These are phyloP conservation scores for Vanrija sp. DNA, from an alignment of 1,284 basidiomycete species.

Conservation along the genomic window DNA sequence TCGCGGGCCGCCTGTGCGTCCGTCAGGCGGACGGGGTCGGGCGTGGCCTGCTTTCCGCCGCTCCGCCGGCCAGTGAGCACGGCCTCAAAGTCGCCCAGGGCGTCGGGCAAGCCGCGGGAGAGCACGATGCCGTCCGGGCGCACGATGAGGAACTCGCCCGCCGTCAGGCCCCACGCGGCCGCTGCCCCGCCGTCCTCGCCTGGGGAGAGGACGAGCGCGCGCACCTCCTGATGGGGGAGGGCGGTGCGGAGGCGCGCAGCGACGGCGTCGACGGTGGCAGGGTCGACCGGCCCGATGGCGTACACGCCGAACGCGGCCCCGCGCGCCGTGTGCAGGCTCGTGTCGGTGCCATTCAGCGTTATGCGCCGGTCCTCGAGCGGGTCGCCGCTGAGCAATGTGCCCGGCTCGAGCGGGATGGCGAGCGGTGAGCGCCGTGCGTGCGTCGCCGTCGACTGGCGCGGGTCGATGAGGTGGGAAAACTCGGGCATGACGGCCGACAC, in stretches of 20 bases:
- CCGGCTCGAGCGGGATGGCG: not conserved
- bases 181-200: slow-evolving; percentile 9
- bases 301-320: slow-evolving; percentile 15
- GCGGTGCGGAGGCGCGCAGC: slow-evolving; percentile 1
- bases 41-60: not conserved
- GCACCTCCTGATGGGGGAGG: slow-evolving; percentile 9
- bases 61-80: not conserved
- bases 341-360: slow-evolving; percentile 1
- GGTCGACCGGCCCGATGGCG: slow-evolving; percentile 3
- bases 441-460: slow-evolving; percentile 16
- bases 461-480: slow-evolving; percentile 20
- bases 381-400: slow-evolving; percentile 9
- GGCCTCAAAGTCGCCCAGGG: slow-evolving; percentile 1
- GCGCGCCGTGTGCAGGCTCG: slow-evolving; percentile 7
- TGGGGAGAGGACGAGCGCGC: slow-evolving; percentile 1
- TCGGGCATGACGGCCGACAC: slow-evolving; percentile 13
- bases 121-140: slow-evolving; percentile 18
- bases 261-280: not conserved
- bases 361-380: slow-evolving; percentile 17
- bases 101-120: slow-evolving; percentile 3
- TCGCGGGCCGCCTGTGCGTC: slow-evolving; percentile 10
- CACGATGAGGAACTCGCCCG: slow-evolving; percentile 13
- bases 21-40: slow-evolving; percentile 12
- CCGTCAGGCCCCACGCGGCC: not conserved
- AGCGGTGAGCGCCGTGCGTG: slow-evolving; percentile 16